phyloP scores from a whole-genome alignment of 805 yeast genomes.

The Ogataea nonfermentans region DNA sequence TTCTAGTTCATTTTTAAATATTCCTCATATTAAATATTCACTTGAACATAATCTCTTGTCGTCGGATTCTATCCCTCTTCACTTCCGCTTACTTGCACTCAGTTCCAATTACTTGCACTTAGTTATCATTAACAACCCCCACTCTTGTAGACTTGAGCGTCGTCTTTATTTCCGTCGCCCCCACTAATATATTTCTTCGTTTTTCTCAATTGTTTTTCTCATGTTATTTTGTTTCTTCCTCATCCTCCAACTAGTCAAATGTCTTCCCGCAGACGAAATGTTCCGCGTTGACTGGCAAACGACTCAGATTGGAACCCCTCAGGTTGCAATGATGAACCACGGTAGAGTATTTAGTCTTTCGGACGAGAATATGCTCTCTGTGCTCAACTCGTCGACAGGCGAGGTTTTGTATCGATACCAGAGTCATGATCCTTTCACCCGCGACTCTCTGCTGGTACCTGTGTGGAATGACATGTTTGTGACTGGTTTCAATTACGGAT shows the following conservation, averaged over 20 bases:
- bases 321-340: slow-evolving; percentile 14
- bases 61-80: no score
- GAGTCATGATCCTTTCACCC: slow-evolving; percentile 14
- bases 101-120: no score
- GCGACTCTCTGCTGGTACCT: slow-evolving; percentile 13
- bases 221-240: slow-evolving; percentile 9
- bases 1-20: no score
- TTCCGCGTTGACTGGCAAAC: slow-evolving; percentile 55
- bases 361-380: slow-evolving; percentile 27
- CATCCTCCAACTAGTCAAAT: slow-evolving; percentile 10
- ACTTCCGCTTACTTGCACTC: no score
- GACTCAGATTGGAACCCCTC: slow-evolving; percentile 42
- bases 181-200: neutral
- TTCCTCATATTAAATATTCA: no score
- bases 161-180: neutral
- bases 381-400: slow-evolving; percentile 27
- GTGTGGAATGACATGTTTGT: slow-evolving; percentile 14
- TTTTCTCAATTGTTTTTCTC: neutral
- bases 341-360: slow-evolving; percentile 28
- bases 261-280: slow-evolving; percentile 46
- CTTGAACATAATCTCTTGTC: no score
- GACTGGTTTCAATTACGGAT: slow-evolving; percentile 19
- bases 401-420: slow-evolving; percentile 33
- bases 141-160: neutral
- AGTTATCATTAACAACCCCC: no score